A percentile compares a stretch with the other conserved stretches of the same genome.
Evolutionary conservation across 2,329 filamentous ascomycete genomes (phyloP).

Genomic region (Verticillium alfalfae): DNA sequence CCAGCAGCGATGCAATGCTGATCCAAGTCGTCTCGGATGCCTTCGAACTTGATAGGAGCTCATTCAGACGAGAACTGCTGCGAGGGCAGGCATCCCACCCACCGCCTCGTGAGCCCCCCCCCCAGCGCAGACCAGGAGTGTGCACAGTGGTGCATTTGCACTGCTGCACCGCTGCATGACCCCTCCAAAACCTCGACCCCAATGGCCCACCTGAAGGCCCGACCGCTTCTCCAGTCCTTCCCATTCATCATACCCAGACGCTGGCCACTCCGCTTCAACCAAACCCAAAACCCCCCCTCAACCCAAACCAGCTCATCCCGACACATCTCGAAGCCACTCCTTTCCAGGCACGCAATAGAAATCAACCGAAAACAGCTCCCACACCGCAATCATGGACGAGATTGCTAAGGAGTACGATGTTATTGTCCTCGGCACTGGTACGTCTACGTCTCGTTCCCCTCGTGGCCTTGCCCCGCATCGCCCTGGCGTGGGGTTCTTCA

Average conservation of each 20-base stretch:
- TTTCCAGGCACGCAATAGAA: background rate
- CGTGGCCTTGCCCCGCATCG: slow-evolving; percentile 16
- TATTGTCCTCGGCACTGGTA: slow-evolving; percentile 96
- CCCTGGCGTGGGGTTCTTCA: slow-evolving; percentile 10
- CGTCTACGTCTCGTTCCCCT: slow-evolving; percentile 24
- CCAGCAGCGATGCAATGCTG: background rate
- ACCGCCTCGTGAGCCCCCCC: slow-evolving; percentile 3
- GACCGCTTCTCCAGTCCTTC: background rate
- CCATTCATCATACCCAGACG: background rate
- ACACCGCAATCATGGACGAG: slow-evolving; percentile 72
- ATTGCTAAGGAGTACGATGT: slow-evolving; percentile 98
- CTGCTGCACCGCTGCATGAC: slow-evolving; percentile 2
- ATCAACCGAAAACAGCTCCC: background rate
- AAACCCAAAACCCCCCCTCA: background rate
- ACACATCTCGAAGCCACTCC: background rate
- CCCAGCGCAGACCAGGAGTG: background rate
- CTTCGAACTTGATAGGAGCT: background rate
- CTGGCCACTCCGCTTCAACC: background rate
- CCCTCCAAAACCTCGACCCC: slow-evolving; percentile 7
- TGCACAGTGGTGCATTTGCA: background rate
- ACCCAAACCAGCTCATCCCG: background rate
- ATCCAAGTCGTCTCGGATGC: background rate
- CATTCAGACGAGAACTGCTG: slow-evolving; percentile 10
- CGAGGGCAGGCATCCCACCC: slow-evolving; percentile 2
- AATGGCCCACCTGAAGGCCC: slow-evolving; percentile 2